Evolutionary conservation across 768 basidiomycete species (phyloP), one percentile per base, ranked within the genome.

Genomic region (Jaapia argillacea): DNA sequence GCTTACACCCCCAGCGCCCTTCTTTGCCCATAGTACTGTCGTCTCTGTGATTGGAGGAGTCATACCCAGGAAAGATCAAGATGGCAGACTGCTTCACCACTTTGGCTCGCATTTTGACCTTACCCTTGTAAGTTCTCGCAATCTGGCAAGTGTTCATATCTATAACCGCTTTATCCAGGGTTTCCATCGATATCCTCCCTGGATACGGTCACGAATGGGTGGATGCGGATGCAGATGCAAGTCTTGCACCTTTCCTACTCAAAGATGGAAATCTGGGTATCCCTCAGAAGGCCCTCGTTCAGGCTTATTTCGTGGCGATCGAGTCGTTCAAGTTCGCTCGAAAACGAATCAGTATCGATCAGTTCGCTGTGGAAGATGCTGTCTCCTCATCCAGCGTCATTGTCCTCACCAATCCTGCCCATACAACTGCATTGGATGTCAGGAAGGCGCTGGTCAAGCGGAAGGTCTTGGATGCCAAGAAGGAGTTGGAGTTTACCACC

Each of bases 331-430:
- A 23, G 16, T 37, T 33, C 24, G 31, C 37, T 13, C 24, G n/a
- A n/a, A n/a, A n/a, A n/a, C n/a, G n/a, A n/a, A 33, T 33, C 31
- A 10, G 31, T 33, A 33, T 33, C 16, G 10, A 16, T 16, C 10
- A 16, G 31, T 10, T 33, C 10, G 31, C 10, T 33, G 16, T 33
- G 31, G 31, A 10, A 33, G 10, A 33, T 10, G 31, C 16, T n/a
- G n/a, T n/a, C n/a, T n/a, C n/a, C n/a, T n/a, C 69, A 1, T 67
- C 77, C 0, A 62, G 65, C 27, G 54, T 79, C 40, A 62, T 85
- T n/a, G 54, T 84, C 4, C 64, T 85, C 23, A 66, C 72, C 27
- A 85, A 85, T 58, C 77, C 84, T 24, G 78, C 77, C 0, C 77
- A 85, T 52, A 75, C 77, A 45, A 79, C 81, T 18, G 81, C 81